Percentiles rank a stretch among this genome's conserved stretches.
These are phyloP conservation scores for Calocybe gambosa DNA, from an alignment of 1,284 basidiomycete genomes.

Conservation along the genomic window DNA sequence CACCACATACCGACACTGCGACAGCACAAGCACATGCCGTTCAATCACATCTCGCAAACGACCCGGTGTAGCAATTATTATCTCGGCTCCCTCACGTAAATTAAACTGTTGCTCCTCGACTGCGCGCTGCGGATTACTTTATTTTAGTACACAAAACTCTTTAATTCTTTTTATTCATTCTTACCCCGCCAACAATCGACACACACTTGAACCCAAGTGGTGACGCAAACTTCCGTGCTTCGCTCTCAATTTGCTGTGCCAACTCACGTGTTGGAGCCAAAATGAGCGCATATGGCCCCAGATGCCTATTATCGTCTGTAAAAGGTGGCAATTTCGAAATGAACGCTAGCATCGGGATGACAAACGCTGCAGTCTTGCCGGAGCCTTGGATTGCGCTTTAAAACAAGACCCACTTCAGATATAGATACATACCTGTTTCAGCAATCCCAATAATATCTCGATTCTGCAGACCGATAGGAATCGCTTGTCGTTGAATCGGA, in stretches of 20 bases:
- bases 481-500: constrained; percentile 96
- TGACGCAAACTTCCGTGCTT: constrained; percentile 86
- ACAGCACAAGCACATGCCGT: constrained; percentile 89
- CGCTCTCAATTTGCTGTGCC: constrained; percentile 94
- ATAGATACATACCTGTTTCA: constrained; percentile 69
- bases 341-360: constrained; percentile 96
- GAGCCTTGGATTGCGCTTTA: constrained; percentile 55
- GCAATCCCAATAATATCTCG: constrained; percentile 97
- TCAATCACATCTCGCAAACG: constrained; percentile 97
- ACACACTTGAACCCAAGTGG: constrained; percentile 90
- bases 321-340: constrained; percentile 83
- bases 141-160: neutral
- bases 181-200: constrained; percentile 93
- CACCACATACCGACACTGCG: constrained; percentile 95
- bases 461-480: constrained; percentile 94
- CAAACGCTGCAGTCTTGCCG: constrained; percentile 99
- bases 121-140: constrained; percentile 45
- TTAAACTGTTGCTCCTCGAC: constrained; percentile 98
- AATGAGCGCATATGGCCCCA: constrained; percentile 92
- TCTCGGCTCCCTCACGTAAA: constrained; percentile 92
- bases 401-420: constrained; percentile 8
- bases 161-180: constrained; percentile 28
- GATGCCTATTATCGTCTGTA: constrained; percentile 85
- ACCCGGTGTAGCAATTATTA: constrained; percentile 97
- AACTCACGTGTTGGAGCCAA: constrained; percentile 95